phyloP scores from a whole-genome alignment of 345 rosid genomes.

The Dipteronia sinensis region DNA sequence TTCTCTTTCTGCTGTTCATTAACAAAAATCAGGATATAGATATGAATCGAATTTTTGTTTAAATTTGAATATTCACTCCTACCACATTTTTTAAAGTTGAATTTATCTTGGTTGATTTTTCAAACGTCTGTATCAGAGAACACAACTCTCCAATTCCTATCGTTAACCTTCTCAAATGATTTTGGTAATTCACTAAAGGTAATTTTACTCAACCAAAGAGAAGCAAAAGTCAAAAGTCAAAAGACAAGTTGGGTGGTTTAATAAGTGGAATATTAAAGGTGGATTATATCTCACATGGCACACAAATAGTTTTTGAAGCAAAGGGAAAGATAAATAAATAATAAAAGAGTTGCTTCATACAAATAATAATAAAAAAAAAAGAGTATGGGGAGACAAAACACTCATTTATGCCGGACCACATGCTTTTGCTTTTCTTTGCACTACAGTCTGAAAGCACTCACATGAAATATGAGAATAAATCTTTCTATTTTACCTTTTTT shows the following conservation, averaged over 20 bases:
- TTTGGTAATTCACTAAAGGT: neutral
- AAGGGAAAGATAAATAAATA: no score
- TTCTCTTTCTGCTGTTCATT: no score
- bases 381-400: constrained; percentile 17
- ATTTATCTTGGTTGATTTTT: no score
- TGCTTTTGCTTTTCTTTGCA: constrained; percentile 30
- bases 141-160: neutral
- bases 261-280: neutral
- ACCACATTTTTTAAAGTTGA: no score
- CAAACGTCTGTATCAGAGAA: no score
- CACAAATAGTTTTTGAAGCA: neutral
- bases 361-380: no score
- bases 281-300: constrained; percentile 17
- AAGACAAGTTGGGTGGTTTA: constrained; percentile 8
- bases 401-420: constrained; percentile 36
- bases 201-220: neutral
- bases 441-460: constrained; percentile 22
- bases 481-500: neutral
- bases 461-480: constrained; percentile 7
- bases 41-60: neutral
- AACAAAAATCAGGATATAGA: no score
- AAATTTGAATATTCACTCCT: no score
- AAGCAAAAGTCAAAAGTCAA: constrained; percentile 18
- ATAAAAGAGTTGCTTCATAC: no score
- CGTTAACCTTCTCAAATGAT: neutral